These are phyloP conservation scores for Hericium coralloides DNA, from an alignment of 768 basidiomycete species.

Conservation along the genomic window DNA sequence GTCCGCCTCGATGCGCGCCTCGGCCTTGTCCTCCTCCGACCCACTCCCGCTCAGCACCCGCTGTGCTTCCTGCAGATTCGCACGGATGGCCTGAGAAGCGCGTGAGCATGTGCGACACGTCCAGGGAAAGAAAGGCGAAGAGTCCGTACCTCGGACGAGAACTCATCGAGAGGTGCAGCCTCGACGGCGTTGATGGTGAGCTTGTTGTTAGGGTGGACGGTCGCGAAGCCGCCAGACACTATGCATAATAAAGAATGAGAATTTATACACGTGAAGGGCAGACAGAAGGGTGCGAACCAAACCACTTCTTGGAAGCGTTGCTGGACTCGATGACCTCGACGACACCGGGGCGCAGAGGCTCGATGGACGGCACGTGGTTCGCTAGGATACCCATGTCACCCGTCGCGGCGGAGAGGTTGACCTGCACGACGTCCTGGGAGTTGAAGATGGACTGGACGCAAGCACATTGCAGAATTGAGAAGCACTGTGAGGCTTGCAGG, in stretches of 20 bases:
- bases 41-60: conserved; percentile 75
- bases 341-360: conserved; percentile 88
- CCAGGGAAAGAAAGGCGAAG: not conserved
- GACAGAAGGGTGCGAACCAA: conserved; percentile 44
- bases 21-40: conserved; percentile 87
- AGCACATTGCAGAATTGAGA: not conserved
- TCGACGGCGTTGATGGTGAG: conserved; percentile 97
- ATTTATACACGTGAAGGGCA: not conserved
- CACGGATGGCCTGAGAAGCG: conserved; percentile 66
- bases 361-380: conserved; percentile 97
- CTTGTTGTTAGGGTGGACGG: conserved; percentile 94
- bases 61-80: conserved; percentile 83
- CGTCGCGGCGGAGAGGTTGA: conserved; percentile 87
- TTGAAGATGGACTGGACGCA: conserved; percentile 72
- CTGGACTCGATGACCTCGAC: conserved; percentile 87
- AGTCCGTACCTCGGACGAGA: conserved; percentile 74
- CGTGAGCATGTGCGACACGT: not conserved
- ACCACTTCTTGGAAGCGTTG: conserved; percentile 86
- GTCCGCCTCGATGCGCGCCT: conserved; percentile 90
- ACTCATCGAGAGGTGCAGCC: conserved; percentile 85
- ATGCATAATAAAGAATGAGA: not conserved
- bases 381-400: conserved; percentile 99
- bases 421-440: conserved; percentile 88
- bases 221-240: conserved; percentile 97
- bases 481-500: not conserved